phyloP scores from a whole-genome alignment of 805 yeast genomes.

The Priceomyces haplophilus region DNA sequence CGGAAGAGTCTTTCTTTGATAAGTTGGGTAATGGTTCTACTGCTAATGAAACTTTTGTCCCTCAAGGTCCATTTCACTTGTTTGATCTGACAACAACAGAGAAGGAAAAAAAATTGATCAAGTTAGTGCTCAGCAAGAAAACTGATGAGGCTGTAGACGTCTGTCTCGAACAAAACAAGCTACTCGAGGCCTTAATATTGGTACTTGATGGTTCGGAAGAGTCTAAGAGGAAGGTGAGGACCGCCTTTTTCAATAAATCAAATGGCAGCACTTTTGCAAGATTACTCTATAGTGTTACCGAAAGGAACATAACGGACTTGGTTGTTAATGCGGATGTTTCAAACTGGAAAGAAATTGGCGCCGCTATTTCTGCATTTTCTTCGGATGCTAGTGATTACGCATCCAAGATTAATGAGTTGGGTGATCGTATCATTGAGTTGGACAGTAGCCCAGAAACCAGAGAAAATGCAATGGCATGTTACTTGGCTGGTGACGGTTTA shows the following conservation, averaged over 20 bases:
- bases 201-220: slow-evolving; percentile 63
- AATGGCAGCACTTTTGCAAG: slow-evolving; percentile 63
- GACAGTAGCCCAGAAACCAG: slow-evolving; percentile 42
- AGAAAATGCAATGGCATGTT: slow-evolving; percentile 72
- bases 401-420: slow-evolving; percentile 59
- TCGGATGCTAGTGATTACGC: slow-evolving; percentile 48
- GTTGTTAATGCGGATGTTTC: slow-evolving; percentile 72
- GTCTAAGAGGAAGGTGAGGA: slow-evolving; percentile 64
- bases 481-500: slow-evolving; percentile 75
- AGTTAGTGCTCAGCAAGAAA: slow-evolving; percentile 57
- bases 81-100: slow-evolving; percentile 33
- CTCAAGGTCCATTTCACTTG: slow-evolving; percentile 53
- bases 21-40: slow-evolving; percentile 27
- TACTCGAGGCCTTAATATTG: slow-evolving; percentile 78
- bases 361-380: slow-evolving; percentile 59
- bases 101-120: slow-evolving; percentile 37
- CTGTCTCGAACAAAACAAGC: slow-evolving; percentile 58
- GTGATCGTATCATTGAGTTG: slow-evolving; percentile 62
- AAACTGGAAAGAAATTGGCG: slow-evolving; percentile 83
- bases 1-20: slow-evolving; percentile 37
- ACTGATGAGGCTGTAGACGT: slow-evolving; percentile 62
- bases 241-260: slow-evolving; percentile 64
- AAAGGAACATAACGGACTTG: slow-evolving; percentile 58
- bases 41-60: slow-evolving; percentile 30
- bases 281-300: slow-evolving; percentile 62